Base-by-base conservation (phyloP, 2,329 filamentous ascomycete genomes). In the Ambrosiella beaveri region DNA sequence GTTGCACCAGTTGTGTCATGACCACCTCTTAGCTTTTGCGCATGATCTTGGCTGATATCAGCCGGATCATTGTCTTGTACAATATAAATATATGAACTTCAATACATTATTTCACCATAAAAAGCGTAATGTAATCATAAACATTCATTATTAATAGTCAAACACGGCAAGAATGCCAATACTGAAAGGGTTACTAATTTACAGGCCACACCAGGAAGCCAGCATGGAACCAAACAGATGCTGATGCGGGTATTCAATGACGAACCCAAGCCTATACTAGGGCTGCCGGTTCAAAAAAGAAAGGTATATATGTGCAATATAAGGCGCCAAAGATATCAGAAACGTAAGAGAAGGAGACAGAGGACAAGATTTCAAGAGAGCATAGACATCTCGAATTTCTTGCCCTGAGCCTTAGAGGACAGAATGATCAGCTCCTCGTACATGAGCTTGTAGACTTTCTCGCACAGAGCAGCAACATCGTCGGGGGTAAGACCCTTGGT, bases 381-480 rank as follows among this genome's bases (percentile, higher is more conserved):
- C 40, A 45, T 27, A 27, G 60, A 44, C 45, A 61, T 49, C 15
- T 64, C 56, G 44, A 63, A 62, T 17, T 61, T 62, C 47, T 61
- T 62, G 13, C 76, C 75, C 51, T 73, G 73, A 19, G 70, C 74
- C 66, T 75, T 74, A 53, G 73, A 73, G 8, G 80, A 78, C 19
- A 84, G 70, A 38, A 66, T 65, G 15, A 80, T 62, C 47, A 84
- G 71, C 65, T 84, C 84, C 63, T 77, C 75, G 62, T 90, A 76
- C 88, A 95, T 95, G 56, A 81, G 70, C 17, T 88, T 84, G 59
- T 83, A 78, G 1, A 84, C 87, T 57, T 76, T 77, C 58, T 76
- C 74, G 55, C 84, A 77, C 50, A 95, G 73, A 60, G 79, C 77
- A 63, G 93, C 85, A 57, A 95, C 87, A 68, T 95, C 88, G 56